phyloP scores from a whole-genome alignment of 495 filamentous ascomycete genomes.

The Aspergillus ellipticus region DNA sequence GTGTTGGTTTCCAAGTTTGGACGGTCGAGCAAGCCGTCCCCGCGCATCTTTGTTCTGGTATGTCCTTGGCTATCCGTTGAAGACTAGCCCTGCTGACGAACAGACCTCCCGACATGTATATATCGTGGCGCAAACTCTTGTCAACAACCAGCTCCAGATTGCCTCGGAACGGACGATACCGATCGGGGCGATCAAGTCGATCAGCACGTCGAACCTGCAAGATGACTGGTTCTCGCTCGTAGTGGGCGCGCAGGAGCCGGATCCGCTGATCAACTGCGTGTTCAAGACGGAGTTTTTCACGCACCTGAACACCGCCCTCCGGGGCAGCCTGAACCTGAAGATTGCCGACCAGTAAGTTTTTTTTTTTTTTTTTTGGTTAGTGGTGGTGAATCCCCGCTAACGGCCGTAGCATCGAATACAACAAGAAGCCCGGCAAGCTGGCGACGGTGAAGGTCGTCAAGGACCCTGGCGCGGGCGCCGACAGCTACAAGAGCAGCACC shows the following conservation, averaged over 20 bases:
- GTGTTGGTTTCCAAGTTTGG: constrained; percentile 90
- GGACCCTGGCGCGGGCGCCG: constrained; percentile 67
- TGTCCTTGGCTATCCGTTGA: constrained; percentile 18
- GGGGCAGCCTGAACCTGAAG: constrained; percentile 75
- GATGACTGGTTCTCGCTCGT: constrained; percentile 98
- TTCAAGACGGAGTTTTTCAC: constrained; percentile 98
- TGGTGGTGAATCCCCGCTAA: constrained; percentile 22
- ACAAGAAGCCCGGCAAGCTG: constrained; percentile 96
- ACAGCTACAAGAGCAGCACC: constrained; percentile 89
- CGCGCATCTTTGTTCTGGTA: constrained; percentile 76
- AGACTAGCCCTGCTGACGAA: constrained; percentile 12
- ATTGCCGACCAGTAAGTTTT: constrained; percentile 61
- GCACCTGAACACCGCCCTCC: constrained; percentile 71
- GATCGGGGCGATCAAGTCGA: constrained; percentile 79
- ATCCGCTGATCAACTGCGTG: constrained; percentile 86
- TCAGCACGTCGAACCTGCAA: constrained; percentile 71
- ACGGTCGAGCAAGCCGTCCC: constrained; percentile 86
- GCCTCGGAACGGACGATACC: constrained; percentile 76
- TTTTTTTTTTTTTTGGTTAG: neutral
- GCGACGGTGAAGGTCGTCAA: constrained; percentile 83
- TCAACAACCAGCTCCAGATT: constrained; percentile 78
- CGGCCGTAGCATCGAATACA: constrained; percentile 73
- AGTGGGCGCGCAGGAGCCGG: constrained; percentile 84
- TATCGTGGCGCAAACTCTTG: constrained; percentile 77
- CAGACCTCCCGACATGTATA: constrained; percentile 80